Conservation (phyloP, 768 basidiomycete genomes). For the Hygrocybe coccinea region DNA sequence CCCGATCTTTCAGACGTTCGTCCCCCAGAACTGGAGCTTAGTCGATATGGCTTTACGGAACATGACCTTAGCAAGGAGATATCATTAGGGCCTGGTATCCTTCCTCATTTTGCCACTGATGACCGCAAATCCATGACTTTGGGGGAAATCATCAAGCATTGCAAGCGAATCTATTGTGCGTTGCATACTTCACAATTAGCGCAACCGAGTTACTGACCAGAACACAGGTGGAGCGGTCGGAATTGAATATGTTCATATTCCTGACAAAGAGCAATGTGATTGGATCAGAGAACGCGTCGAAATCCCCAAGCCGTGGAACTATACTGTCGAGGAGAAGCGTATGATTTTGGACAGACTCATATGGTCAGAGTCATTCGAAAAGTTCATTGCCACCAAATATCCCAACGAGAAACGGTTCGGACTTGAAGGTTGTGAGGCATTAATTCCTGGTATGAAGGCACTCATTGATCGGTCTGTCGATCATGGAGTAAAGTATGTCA, state of each 20-base stretch:
- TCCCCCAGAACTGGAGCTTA: slow-evolving; percentile 89
- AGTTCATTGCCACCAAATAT: slow-evolving; percentile 97
- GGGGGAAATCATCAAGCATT: slow-evolving; percentile 83
- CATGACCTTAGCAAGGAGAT: slow-evolving; percentile 93
- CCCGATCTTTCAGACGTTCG: slow-evolving; percentile 74
- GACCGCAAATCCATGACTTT: slow-evolving; percentile 85
- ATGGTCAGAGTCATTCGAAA: slow-evolving; percentile 99
- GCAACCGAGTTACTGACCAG: slow-evolving; percentile 7
- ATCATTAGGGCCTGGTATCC: slow-evolving; percentile 89
- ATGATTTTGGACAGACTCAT: slow-evolving; percentile 99
- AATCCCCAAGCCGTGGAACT: slow-evolving; percentile 94
- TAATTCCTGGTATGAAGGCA: slow-evolving; percentile 99
- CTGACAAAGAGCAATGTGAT: slow-evolving; percentile 97
- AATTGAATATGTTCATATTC: slow-evolving; percentile 92
- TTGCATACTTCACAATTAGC: slow-evolving; percentile 11
- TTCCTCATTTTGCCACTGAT: slow-evolving; percentile 88
- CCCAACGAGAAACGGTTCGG: slow-evolving; percentile 99
- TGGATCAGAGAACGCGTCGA: slow-evolving; percentile 98
- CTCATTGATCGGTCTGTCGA: slow-evolving; percentile 98
- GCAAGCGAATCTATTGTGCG: slow-evolving; percentile 93
- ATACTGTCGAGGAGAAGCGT: slow-evolving; percentile 95
- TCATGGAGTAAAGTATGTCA: slow-evolving; percentile 90
- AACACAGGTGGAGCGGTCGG: slow-evolving; percentile 75
- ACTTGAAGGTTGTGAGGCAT: slow-evolving; percentile 94
- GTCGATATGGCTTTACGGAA: slow-evolving; percentile 92